Percentiles rank a stretch among this genome's conserved stretches.
phyloP scores from a whole-genome alignment of 176 grass and related monocot genomes.

The Hordeum vulgare region MorexV3_pseudomolecules_assembly NC_058523.1:116443271-116443770 shows the following conservation, averaged over 20 bases:
- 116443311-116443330: neutral
- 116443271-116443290: neutral
- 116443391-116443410: too few relatives aligned
- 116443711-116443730: neutral
- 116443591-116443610: neutral
- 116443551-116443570: neutral
- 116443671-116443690: neutral
- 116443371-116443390: too few relatives aligned
- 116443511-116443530: neutral
- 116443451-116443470: neutral
- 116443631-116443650: neutral
- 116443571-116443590: slow-evolving; percentile 10
- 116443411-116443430: too few relatives aligned
- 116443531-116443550: neutral
- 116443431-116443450: neutral
- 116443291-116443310: neutral
- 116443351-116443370: too few relatives aligned
- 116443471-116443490: neutral
- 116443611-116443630: neutral
- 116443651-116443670: neutral
- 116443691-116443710: neutral
- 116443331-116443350: neutral
- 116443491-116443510: neutral
- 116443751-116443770: slow-evolving; percentile 1
- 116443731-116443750: neutral